Base-by-base conservation (phyloP, 768 basidiomycete species). In the Leccinum variicolor region DNA sequence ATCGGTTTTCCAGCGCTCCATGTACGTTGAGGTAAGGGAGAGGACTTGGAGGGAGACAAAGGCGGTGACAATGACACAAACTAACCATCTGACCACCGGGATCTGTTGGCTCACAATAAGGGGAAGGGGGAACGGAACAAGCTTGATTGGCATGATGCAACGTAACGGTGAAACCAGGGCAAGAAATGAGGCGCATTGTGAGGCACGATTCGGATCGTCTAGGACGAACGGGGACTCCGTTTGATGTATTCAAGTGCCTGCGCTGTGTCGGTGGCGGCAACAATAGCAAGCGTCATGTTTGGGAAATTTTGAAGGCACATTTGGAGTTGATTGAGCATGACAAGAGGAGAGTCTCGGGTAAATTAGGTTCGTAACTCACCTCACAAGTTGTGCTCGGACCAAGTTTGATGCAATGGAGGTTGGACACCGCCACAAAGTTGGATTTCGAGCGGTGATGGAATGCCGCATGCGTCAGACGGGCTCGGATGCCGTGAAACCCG, bases 341-440 rank as follows among this genome's bases (percentile, higher is more conserved):
- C 64, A 59, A 65, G 15, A 31, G 36, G 56, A 59, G 66, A 63
- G 64, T 61, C 61, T 50, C 57, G 62, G 62, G 47, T 17, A 64
- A 21, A 64, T 58, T 53, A 54, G 8, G 26, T 45, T 23, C 31
- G 47, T 26, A 45, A 33, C 53, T 61, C 53, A 56, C 54, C 53
- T 61, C 53, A 56, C 54, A 46, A 52, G 52, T 36, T 29, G 14
- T 17, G 17, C 17, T 52, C 49, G 57, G 58, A 58, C 17, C 57
- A 43, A 41, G 14, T 28, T 39, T 31, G 33, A 56, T 29, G 26
- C 36, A 21, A 29, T 31, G 41, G 6, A 41, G 25, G 43, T 11
- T 43, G 21, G 48, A 48, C 60, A 65, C 64, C 17, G 64, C 60
- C 64, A 58, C 54, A 26, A 36, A 43, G 19, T 19, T 43, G 41